phyloP scores from a whole-genome alignment of 1,284 basidiomycete genomes.

The Pulchroboletus neoregius region DNA sequence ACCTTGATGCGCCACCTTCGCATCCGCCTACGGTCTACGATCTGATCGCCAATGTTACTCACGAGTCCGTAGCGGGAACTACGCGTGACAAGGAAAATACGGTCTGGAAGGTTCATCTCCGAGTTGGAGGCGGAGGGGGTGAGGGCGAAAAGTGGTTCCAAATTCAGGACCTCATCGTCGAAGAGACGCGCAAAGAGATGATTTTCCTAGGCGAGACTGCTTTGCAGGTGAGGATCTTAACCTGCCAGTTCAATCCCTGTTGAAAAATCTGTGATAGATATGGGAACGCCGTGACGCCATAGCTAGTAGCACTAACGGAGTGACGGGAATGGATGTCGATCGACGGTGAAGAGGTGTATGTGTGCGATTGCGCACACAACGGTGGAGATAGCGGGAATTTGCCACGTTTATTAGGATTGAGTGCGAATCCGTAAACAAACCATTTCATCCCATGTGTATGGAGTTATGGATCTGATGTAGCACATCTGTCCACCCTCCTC shows the following conservation, averaged over 20 bases:
- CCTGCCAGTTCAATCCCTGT: conserved; percentile 1
- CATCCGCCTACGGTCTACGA: conserved; percentile 76
- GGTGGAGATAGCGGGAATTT: conserved; percentile 32
- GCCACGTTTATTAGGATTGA: conserved; percentile 23
- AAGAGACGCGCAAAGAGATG: conserved; percentile 95
- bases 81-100: conserved; percentile 85
- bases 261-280: conserved; percentile 44
- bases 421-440: conserved; percentile 10
- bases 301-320: conserved; percentile 20
- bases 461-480: conserved; percentile 10
- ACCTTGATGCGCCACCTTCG: conserved; percentile 66
- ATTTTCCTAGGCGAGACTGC: conserved; percentile 97
- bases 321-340: conserved; percentile 32
- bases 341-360: conserved; percentile 17
- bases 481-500: conserved; percentile 11
- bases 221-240: conserved; percentile 64
- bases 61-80: conserved; percentile 92
- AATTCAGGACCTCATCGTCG: conserved; percentile 95
- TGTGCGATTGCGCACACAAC: conserved; percentile 8
- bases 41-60: conserved; percentile 92
- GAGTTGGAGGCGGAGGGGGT: conserved; percentile 70
- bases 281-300: conserved; percentile 56
- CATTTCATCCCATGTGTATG: conserved; percentile 6
- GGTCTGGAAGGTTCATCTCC: conserved; percentile 90
- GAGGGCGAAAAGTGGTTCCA: conserved; percentile 94